A percentile compares a stretch with the other conserved stretches of the same genome.
Conservation (phyloP, 371 early-diverging fungal genomes). For the Rhizomucor pusillus region DNA sequence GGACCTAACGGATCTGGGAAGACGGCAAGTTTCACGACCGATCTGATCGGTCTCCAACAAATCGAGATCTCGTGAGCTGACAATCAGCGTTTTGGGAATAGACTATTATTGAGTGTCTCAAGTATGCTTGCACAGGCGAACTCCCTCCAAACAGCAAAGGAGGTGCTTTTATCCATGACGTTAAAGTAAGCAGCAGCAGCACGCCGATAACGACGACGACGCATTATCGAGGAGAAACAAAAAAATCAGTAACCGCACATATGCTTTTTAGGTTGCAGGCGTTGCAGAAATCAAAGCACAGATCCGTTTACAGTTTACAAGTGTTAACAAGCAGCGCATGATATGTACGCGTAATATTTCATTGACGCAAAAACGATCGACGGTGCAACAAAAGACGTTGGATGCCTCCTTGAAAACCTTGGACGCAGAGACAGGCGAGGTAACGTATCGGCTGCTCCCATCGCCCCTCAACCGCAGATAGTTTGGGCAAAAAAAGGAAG, state of each 20-base stretch:
- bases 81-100: slow-evolving; percentile 21
- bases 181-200: slow-evolving; percentile 84
- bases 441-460: slow-evolving; percentile 12
- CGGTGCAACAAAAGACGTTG: slow-evolving; percentile 77
- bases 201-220: no score
- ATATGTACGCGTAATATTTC: slow-evolving; percentile 81
- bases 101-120: slow-evolving; percentile 98
- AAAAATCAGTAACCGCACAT: neutral
- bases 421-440: slow-evolving; percentile 63
- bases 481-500: neutral
- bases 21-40: slow-evolving; percentile 59
- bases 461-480: neutral
- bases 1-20: slow-evolving; percentile 99
- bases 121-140: slow-evolving; percentile 97
- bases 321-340: slow-evolving; percentile 74
- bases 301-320: slow-evolving; percentile 85
- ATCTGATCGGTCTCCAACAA: neutral
- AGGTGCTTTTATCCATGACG: slow-evolving; percentile 96
- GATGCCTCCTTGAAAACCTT: slow-evolving; percentile 74
- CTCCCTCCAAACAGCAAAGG: slow-evolving; percentile 94
- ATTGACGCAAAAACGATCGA: slow-evolving; percentile 68
- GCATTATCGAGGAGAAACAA: neutral
- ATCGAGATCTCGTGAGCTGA: neutral
- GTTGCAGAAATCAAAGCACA: slow-evolving; percentile 93
- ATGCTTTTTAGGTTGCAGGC: slow-evolving; percentile 64